A percentile compares a stretch with the other conserved stretches of the same genome.
Evolutionary conservation across 495 filamentous ascomycete genomes (phyloP).

Genomic region (Aspergillus baeticus): DNA sequence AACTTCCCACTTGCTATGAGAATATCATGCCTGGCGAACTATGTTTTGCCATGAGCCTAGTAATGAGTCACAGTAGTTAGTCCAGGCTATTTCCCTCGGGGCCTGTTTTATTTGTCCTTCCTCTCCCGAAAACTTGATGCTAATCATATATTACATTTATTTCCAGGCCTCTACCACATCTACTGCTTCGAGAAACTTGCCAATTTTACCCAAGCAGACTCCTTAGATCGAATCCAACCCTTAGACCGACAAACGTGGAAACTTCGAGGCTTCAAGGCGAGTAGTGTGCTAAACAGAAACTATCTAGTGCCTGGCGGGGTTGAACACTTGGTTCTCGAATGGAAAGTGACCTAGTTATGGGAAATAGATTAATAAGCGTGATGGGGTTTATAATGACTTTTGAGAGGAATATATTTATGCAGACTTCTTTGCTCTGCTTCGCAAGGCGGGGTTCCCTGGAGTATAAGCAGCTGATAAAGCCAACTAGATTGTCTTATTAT

Average conservation of each 20-base stretch:
- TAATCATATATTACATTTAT: not conserved
- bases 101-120: not conserved
- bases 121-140: not conserved
- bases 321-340: slow-evolving; percentile 13
- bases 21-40: not conserved
- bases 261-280: slow-evolving; percentile 11
- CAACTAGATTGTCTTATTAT: not conserved
- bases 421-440: slow-evolving; percentile 3
- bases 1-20: not conserved
- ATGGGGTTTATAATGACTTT: not conserved
- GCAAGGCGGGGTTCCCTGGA: slow-evolving; percentile 6
- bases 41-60: slow-evolving; percentile 4
- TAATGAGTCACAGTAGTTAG: not conserved
- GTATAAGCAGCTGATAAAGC: not conserved
- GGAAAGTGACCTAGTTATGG: slow-evolving; percentile 11
- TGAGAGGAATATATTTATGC: not conserved
- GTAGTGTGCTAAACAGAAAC: slow-evolving; percentile 6
- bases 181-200: slow-evolving; percentile 11
- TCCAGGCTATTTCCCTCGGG: not conserved
- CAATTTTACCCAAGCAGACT: slow-evolving; percentile 8
- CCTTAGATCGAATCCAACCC: slow-evolving; percentile 10
- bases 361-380: slow-evolving; percentile 11
- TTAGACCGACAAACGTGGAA: slow-evolving; percentile 6
- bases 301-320: slow-evolving; percentile 11
- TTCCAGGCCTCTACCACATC: slow-evolving; percentile 10